phyloP scores from a whole-genome alignment of 805 yeast species.

The Metschnikowia corniflorae region DNA sequence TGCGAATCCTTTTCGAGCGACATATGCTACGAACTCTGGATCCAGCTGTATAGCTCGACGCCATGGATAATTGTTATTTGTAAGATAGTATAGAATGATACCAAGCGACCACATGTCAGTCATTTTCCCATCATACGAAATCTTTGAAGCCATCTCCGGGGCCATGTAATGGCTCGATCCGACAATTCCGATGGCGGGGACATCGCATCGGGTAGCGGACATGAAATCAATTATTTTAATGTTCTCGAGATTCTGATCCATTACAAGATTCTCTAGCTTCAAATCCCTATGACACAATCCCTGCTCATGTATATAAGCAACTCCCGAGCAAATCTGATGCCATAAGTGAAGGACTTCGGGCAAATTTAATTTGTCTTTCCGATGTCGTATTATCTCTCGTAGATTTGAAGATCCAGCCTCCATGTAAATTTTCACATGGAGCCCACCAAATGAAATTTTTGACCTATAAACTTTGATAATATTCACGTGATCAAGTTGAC shows the following conservation, averaged over 20 bases:
- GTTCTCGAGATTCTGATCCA: conserved; percentile 22
- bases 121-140: conserved; percentile 39
- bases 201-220: conserved; percentile 22
- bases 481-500: conserved; percentile 27
- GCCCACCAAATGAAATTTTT: conserved; percentile 21
- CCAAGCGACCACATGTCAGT: conserved; percentile 53
- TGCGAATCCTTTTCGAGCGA: too few species aligned
- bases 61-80: conserved; percentile 45
- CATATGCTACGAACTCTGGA: conserved; percentile 16
- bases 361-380: background rate
- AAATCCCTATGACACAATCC: conserved; percentile 48
- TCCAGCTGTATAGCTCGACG: conserved; percentile 36
- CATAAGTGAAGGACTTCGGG: conserved; percentile 22
- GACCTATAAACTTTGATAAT: conserved; percentile 34
- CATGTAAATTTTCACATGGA: conserved; percentile 25
- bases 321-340: conserved; percentile 40
- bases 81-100: conserved; percentile 34
- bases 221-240: conserved; percentile 47
- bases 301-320: conserved; percentile 35
- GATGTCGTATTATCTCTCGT: background rate
- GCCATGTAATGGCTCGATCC: conserved; percentile 47
- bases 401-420: conserved; percentile 31
- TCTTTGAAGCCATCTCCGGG: conserved; percentile 41
- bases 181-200: conserved; percentile 39
- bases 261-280: conserved; percentile 45